Evolutionary conservation across 257 asterid species (phyloP).

Genomic region (Galeopsis tetrahit): DNA sequence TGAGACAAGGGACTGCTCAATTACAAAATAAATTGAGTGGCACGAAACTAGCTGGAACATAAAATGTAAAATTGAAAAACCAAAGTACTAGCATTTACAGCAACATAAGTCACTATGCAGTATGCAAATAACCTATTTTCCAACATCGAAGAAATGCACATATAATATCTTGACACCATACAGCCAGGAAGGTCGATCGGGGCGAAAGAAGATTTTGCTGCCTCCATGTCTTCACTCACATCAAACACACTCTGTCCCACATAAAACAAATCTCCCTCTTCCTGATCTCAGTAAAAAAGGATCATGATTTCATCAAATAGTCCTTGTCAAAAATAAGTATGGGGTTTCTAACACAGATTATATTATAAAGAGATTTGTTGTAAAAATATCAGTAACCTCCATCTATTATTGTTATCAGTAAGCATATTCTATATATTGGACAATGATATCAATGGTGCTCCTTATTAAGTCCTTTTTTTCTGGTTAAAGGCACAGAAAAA

Average conservation of each 20-base stretch:
- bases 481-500: too few relatives aligned
- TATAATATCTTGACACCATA: neutral
- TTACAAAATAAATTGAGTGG: constrained; percentile 16
- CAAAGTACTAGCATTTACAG: constrained; percentile 4
- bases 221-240: neutral
- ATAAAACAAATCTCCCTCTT: neutral
- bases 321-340: neutral
- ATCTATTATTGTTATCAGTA: constrained; percentile 1
- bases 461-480: too few relatives aligned
- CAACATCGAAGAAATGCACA: constrained; percentile 20
- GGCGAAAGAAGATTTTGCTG: constrained; percentile 2
- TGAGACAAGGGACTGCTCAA: constrained; percentile 23
- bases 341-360: neutral
- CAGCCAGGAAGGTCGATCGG: constrained; percentile 2
- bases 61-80: neutral
- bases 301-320: neutral
- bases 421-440: constrained; percentile 24
- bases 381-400: neutral
- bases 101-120: neutral
- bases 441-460: neutral
- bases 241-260: constrained; percentile 15
- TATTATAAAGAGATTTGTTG: neutral
- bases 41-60: constrained; percentile 13
- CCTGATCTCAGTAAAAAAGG: neutral
- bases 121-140: neutral